Base-by-base conservation (phyloP, 1,284 basidiomycete species). In the Quambalaria eucalypti region DNA sequence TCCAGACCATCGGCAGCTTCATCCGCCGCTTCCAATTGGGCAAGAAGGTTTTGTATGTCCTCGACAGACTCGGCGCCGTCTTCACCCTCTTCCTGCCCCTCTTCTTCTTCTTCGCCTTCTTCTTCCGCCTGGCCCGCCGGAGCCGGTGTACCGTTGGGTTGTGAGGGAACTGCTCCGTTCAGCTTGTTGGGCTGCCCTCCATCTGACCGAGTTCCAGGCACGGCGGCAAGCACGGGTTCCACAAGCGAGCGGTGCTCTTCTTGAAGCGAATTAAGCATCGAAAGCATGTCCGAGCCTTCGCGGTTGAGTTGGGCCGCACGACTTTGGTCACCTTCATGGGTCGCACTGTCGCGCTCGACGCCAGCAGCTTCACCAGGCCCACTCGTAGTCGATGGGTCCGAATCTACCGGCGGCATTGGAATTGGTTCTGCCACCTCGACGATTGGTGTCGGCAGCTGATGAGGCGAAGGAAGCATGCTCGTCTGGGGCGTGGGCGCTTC, bases 1-100 rank as follows among this genome's bases (percentile, higher is more conserved):
- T 68, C 65, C 19, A 68, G 54, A 21, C 59, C 56, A 33, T 62
- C 62, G 2, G 62, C 65, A 19, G 63, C 61, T 1, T 48, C 48
- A 23, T 61, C 50, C 8, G 64, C 65, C 39, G 42, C 42, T 28
- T 68, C 58, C 47, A 60, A 19, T 29, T 56, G 36, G 14, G 26
- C 52, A 1, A 68, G 48, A 42, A 64, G 52, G 36, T 50, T 29
- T 46, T 56, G 51, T 21, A 65, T 28, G 14, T 60, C 62, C 4
- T 47, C 55, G 19, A 66, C 50, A 9, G 56, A 59, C 16, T 46
- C 50, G 2, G 56, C 38, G n/a, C n/a, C n/a, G n/a, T n/a, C n/a
- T n/a, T 61, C 56, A 2, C 3, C n/a, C 5, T 53, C 55, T 21
- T 51, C 38, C 25, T 50, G n/a, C 10, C 19, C 30, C 4, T 9